Evolutionary conservation across 2,329 filamentous ascomycete species (phyloP).

Genomic region (Diplocarpon rosae): DNA sequence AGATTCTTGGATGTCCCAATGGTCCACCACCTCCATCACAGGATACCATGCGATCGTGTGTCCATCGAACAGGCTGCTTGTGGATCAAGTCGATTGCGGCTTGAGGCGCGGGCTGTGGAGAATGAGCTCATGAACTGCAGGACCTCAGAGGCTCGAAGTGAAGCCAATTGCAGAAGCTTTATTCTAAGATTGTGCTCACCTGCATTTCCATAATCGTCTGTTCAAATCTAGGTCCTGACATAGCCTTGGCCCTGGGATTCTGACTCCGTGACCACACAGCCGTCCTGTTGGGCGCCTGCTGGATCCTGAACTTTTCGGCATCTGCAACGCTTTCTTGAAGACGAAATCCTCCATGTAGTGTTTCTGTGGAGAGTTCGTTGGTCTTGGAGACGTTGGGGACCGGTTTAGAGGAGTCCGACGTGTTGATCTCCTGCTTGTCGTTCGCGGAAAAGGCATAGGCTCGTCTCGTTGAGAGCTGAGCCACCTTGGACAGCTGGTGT

Average conservation of each 20-base stretch:
- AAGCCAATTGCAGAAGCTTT: background rate
- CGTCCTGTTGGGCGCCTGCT: constrained; percentile 77
- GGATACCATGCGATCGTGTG: constrained; percentile 65
- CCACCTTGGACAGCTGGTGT: constrained; percentile 30
- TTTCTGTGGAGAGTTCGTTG: constrained; percentile 43
- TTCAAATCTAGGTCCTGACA: constrained; percentile 92
- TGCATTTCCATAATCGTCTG: constrained; percentile 90
- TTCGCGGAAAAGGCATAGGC: constrained; percentile 36
- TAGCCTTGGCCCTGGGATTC: constrained; percentile 67
- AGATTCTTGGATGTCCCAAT: constrained; percentile 82
- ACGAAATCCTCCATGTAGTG: constrained; percentile 38
- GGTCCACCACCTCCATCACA: constrained; percentile 92
- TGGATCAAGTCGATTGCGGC: constrained; percentile 94
- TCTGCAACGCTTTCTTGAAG: constrained; percentile 44
- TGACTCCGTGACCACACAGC: constrained; percentile 80
- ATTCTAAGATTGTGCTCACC: constrained; percentile 41
- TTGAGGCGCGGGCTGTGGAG: constrained; percentile 65
- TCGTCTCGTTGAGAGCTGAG: constrained; percentile 19
- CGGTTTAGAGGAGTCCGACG: constrained; percentile 35
- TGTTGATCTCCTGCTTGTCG: constrained; percentile 30
- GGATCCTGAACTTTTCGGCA: constrained; percentile 20
- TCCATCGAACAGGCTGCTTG: constrained; percentile 89
- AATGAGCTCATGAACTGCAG: constrained; percentile 24
- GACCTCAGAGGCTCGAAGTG: background rate
- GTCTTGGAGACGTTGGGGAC: constrained; percentile 47